Percentiles rank a stretch among this genome's conserved stretches.
These are phyloP conservation scores for Ceratocystis papillata DNA, from an alignment of 2,329 filamentous ascomycete species.

Conservation along the genomic window DNA sequence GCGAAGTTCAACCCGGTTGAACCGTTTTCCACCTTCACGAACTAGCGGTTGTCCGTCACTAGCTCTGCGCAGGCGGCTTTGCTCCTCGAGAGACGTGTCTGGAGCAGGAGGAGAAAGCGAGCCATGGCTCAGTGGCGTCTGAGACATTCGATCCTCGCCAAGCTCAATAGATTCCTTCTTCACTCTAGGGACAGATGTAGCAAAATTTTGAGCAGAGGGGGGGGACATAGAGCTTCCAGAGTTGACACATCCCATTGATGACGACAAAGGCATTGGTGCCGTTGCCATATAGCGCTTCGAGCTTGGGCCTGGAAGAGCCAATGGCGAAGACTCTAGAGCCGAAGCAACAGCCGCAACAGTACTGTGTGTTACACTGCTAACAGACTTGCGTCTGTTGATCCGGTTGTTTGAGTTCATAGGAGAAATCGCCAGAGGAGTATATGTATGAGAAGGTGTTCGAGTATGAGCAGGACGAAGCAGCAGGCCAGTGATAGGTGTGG, in stretches of 20 bases:
- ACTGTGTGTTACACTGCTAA: slow-evolving; percentile 45
- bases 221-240: slow-evolving; percentile 36
- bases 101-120: slow-evolving; percentile 1
- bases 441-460: slow-evolving; percentile 70
- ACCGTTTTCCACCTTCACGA: slow-evolving; percentile 75
- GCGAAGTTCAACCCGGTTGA: slow-evolving; percentile 72
- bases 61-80: slow-evolving; percentile 48
- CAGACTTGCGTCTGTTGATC: slow-evolving; percentile 86
- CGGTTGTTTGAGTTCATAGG: slow-evolving; percentile 69
- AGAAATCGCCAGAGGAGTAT: slow-evolving; percentile 53
- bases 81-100: slow-evolving; percentile 34
- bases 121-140: slow-evolving; percentile 47
- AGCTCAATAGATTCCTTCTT: slow-evolving; percentile 41
- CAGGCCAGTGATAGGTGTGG: slow-evolving; percentile 40
- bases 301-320: slow-evolving; percentile 34
- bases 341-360: slow-evolving; percentile 31
- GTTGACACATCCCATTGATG: slow-evolving; percentile 10
- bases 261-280: slow-evolving; percentile 7
- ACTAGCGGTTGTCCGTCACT: slow-evolving; percentile 77
- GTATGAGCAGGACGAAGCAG: slow-evolving; percentile 53
- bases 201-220: slow-evolving; percentile 58
- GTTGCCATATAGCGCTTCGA: slow-evolving; percentile 19
- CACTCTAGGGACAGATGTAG: slow-evolving; percentile 41
- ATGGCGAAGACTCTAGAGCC: slow-evolving; percentile 36
- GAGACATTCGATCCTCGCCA: slow-evolving; percentile 54